Base-by-base conservation (phyloP, 1,284 basidiomycete genomes). In the Sanghuangporus baumii region DNA sequence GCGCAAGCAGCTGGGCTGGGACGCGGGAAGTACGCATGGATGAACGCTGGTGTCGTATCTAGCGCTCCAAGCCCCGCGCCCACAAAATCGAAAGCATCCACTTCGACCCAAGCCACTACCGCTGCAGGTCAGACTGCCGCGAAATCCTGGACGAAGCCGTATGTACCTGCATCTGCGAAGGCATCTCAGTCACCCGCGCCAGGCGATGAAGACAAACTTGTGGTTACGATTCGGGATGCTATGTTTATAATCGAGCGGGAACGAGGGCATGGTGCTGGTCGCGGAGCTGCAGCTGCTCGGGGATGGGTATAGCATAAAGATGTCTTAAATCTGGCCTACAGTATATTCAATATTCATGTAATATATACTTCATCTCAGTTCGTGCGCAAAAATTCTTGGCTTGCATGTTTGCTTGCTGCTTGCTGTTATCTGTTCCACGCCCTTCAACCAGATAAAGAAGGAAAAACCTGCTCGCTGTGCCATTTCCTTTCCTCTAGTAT, bases 1-100 rank as follows among this genome's bases (percentile, higher is more conserved):
- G 88, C 85, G 68, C 89, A 91, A 70, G 90, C 89, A 1, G 88
- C 91, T n/a, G 91, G 92, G 0, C 71, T 91, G 38, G 84, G 86
- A 1, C 75, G 76, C 57, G 85, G 87, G 20, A 88, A 88, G 72
- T 94, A 93, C 69, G 81, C 90, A 14, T 94, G 92, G 93, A 91
- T 94, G 87, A 91, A 78, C 18, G 83, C 88, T 1, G 82, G 83
- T 8, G 43, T 18, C 20, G 43, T n/a, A 18, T 46, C 43, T n/a
- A 82, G 78, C 65, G 66, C 69, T 6, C 71, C 83, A 3, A 68
- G 79, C 1, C 71, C 81, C 20, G 74, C 57, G 5, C 11, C 38
- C 12, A 12, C 79, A 3, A 88, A 86, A 68, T 71, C 80, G 38
- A 80, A 81, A 60, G 61, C 65, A n/a, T 23, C 63, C 11, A 56